A percentile compares a stretch with the other conserved stretches of the same genome.
These are phyloP conservation scores for Penicillium parvum DNA, from an alignment of 495 filamentous ascomycete genomes.

Conservation along the genomic window DNA sequence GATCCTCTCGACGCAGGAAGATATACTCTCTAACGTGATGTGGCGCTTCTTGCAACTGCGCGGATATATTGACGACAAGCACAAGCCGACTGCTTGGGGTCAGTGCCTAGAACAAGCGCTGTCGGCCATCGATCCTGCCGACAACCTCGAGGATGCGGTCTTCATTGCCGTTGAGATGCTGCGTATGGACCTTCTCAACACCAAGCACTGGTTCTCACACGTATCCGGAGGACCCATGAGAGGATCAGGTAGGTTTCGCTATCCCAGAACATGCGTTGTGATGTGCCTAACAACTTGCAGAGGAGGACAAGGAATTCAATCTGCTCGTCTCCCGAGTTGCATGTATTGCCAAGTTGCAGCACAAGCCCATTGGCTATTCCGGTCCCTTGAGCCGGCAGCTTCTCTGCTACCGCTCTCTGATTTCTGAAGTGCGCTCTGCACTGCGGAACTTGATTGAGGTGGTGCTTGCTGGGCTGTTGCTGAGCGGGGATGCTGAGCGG, in stretches of 20 bases:
- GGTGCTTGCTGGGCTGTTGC: slow-evolving; percentile 68
- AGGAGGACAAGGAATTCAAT: slow-evolving; percentile 62
- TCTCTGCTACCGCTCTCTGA: slow-evolving; percentile 79
- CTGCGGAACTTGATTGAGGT: slow-evolving; percentile 82
- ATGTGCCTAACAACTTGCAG: slow-evolving; percentile 24
- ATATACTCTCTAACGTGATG: slow-evolving; percentile 70
- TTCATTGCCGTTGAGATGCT: slow-evolving; percentile 80
- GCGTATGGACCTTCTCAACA: slow-evolving; percentile 70
- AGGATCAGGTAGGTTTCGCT: slow-evolving; percentile 47
- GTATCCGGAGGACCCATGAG: slow-evolving; percentile 57
- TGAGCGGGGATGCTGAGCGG: slow-evolving; percentile 71
- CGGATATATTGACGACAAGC: slow-evolving; percentile 74
- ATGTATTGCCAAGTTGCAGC: slow-evolving; percentile 73
- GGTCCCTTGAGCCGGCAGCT: slow-evolving; percentile 89
- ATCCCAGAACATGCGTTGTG: not conserved
- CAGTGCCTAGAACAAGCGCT: slow-evolving; percentile 67
- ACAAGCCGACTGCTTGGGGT: slow-evolving; percentile 82
- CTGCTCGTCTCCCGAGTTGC: slow-evolving; percentile 82
- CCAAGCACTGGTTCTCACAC: slow-evolving; percentile 50
- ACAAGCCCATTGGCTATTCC: slow-evolving; percentile 85
- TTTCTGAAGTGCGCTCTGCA: slow-evolving; percentile 68
- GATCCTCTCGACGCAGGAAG: slow-evolving; percentile 51
- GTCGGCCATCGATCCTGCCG: slow-evolving; percentile 51
- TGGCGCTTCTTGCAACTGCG: slow-evolving; percentile 89
- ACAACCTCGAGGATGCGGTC: slow-evolving; percentile 56